phyloP scores from a whole-genome alignment of 164 flowering plant genomes.

The Chimonanthus praecox region DNA sequence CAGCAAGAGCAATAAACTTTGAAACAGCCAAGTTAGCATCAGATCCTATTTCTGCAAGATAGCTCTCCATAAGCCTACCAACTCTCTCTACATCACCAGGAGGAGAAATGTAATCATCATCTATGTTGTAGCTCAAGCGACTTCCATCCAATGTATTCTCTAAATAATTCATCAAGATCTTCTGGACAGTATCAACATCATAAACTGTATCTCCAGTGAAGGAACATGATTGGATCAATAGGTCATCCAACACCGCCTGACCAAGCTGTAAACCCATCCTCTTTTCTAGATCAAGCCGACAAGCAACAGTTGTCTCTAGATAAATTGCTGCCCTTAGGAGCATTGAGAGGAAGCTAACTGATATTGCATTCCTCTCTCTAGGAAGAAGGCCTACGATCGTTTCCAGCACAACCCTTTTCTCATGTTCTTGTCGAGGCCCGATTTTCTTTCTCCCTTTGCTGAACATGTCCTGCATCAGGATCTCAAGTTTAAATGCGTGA shows the following conservation, averaged over 20 bases:
- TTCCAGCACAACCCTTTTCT: constrained; percentile 76
- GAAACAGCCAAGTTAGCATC: constrained; percentile 60
- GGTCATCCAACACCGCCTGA: constrained; percentile 82
- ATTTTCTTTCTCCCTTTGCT: constrained; percentile 74
- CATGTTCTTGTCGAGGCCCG: constrained; percentile 71
- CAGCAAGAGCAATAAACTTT: constrained; percentile 63
- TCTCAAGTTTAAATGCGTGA: background rate
- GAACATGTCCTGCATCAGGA: constrained; percentile 54
- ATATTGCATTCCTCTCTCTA: constrained; percentile 63
- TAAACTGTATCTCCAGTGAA: constrained; percentile 71
- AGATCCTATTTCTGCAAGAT: constrained; percentile 86
- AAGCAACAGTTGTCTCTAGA: constrained; percentile 82
- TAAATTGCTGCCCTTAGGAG: constrained; percentile 71
- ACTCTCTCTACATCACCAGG: constrained; percentile 55
- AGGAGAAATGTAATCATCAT: constrained; percentile 44
- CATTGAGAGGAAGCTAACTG: constrained; percentile 85
- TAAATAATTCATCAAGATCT: constrained; percentile 65
- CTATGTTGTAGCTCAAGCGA: constrained; percentile 21
- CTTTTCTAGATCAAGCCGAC: constrained; percentile 86
- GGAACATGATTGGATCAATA: constrained; percentile 78
- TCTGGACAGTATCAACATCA: constrained; percentile 73
- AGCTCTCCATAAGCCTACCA: constrained; percentile 77
- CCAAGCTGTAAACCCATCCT: constrained; percentile 66
- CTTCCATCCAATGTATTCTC: constrained; percentile 45
- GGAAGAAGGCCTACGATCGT: constrained; percentile 88